A percentile compares a stretch with the other conserved stretches of the same genome.
These are phyloP conservation scores for Trichopus zeylanicus DNA, from an alignment of 116 monocot genomes.

Conservation along the genomic window DNA sequence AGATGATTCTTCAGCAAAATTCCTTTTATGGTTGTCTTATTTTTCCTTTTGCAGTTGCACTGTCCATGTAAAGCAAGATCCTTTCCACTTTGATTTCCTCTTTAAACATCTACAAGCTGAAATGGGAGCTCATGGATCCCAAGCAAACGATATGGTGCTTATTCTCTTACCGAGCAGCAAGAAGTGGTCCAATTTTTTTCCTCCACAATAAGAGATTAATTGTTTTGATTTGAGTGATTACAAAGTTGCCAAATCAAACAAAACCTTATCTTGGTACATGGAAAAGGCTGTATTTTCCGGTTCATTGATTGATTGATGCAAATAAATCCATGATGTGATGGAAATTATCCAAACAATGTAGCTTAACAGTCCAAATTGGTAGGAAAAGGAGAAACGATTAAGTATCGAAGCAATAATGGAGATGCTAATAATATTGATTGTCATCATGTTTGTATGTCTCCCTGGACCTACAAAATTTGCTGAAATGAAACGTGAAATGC, in stretches of 20 bases:
- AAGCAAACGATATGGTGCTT: not conserved
- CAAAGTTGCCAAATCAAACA: not conserved
- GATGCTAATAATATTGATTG: too few relatives aligned
- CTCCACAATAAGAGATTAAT: not conserved
- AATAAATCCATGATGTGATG: not conserved
- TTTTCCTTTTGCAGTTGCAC: not conserved
- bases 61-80: not conserved
- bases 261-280: not conserved
- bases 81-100: not conserved
- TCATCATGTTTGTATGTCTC: too few relatives aligned
- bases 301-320: slow-evolving; percentile 3
- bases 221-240: slow-evolving; percentile 1
- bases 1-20: not conserved
- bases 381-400: too few relatives aligned
- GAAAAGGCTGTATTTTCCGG: not conserved
- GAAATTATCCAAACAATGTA: not conserved
- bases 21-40: not conserved
- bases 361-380: not conserved
- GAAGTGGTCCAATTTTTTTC: too few relatives aligned
- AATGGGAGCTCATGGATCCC: not conserved
- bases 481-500: not conserved
- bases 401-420: too few relatives aligned
- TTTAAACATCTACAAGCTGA: not conserved
- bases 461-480: too few relatives aligned
- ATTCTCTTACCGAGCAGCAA: too few relatives aligned